Evolutionary conservation across 805 yeast genomes (phyloP).

Genomic region (Candida vaughaniae): DNA sequence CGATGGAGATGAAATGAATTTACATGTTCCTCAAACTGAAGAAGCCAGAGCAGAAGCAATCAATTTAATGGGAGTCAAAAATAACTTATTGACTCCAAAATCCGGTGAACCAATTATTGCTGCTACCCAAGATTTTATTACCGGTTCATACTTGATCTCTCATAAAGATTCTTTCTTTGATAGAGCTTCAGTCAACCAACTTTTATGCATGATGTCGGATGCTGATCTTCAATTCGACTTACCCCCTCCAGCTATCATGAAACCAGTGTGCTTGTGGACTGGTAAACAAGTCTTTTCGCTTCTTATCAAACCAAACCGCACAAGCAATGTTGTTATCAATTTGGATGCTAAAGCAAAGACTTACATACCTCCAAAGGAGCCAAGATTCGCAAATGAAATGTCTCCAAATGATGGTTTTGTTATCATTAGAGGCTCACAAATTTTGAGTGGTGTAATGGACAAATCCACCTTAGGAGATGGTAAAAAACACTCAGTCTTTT

Average conservation of each 20-base stretch:
- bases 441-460: conserved; percentile 94
- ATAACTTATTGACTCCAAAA: conserved; percentile 90
- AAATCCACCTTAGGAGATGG: conserved; percentile 96
- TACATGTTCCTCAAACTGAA: conserved; percentile 98
- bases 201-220: conserved; percentile 94
- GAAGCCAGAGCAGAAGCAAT: conserved; percentile 99
- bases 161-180: conserved; percentile 93
- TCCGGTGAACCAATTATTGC: conserved; percentile 99
- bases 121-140: conserved; percentile 98
- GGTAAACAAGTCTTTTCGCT: conserved; percentile 94
- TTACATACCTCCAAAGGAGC: conserved; percentile 68
- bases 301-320: conserved; percentile 76
- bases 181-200: conserved; percentile 77
- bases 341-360: conserved; percentile 94
- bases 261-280: conserved; percentile 91
- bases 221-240: conserved; percentile 83
- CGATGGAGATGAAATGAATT: conserved; percentile 99
- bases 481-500: conserved; percentile 93
- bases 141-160: conserved; percentile 90
- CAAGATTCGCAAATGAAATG: conserved; percentile 82
- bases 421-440: conserved; percentile 82
- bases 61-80: conserved; percentile 95
- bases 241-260: conserved; percentile 92
- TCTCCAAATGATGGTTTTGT: conserved; percentile 97
- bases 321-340: conserved; percentile 80